These are phyloP conservation scores for Spiromastix sp. DNA, from an alignment of 2,329 filamentous ascomycete genomes.

Conservation along the genomic window DNA sequence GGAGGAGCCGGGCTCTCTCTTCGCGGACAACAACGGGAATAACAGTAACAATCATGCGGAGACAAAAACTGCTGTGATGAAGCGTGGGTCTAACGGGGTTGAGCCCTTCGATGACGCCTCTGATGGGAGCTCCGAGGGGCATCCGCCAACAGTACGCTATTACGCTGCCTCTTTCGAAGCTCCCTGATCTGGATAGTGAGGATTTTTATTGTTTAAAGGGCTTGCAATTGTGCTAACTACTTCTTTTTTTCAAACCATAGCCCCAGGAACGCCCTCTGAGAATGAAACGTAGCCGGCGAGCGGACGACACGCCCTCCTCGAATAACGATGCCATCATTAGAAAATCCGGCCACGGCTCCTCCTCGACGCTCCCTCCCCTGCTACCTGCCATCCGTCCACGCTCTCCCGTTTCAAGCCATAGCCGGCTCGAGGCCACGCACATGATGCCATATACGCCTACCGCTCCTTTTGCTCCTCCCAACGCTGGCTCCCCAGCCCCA, in stretches of 20 bases:
- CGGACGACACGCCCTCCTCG: constrained; percentile 16
- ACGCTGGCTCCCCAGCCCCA: not conserved
- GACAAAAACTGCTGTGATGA: constrained; percentile 1
- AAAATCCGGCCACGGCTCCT: constrained; percentile 8
- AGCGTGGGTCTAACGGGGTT: constrained; percentile 12
- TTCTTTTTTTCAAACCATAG: constrained; percentile 15
- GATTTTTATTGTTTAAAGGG: too few relatives aligned
- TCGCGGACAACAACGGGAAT: constrained; percentile 6
- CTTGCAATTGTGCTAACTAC: constrained; percentile 2
- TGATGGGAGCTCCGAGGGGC: constrained; percentile 34
- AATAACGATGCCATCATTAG: constrained; percentile 18
- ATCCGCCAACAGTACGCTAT: constrained; percentile 30
- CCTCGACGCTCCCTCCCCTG: constrained; percentile 23
- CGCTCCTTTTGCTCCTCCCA: too few relatives aligned
- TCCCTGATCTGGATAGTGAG: constrained; percentile 2
- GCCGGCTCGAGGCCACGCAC: too few relatives aligned
- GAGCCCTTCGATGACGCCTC: constrained; percentile 31
- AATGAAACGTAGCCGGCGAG: constrained; percentile 32
- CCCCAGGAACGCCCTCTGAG: constrained; percentile 38
- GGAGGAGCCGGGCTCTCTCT: constrained; percentile 15
- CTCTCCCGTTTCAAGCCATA: constrained; percentile 19
- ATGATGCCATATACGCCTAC: too few relatives aligned
- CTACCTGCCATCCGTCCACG: constrained; percentile 16
- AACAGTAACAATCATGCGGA: not conserved
- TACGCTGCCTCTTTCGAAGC: constrained; percentile 2